Evolutionary conservation across 139 green algal species (phyloP).

Genomic region (Tetradesmus lagerheimii): DNA sequence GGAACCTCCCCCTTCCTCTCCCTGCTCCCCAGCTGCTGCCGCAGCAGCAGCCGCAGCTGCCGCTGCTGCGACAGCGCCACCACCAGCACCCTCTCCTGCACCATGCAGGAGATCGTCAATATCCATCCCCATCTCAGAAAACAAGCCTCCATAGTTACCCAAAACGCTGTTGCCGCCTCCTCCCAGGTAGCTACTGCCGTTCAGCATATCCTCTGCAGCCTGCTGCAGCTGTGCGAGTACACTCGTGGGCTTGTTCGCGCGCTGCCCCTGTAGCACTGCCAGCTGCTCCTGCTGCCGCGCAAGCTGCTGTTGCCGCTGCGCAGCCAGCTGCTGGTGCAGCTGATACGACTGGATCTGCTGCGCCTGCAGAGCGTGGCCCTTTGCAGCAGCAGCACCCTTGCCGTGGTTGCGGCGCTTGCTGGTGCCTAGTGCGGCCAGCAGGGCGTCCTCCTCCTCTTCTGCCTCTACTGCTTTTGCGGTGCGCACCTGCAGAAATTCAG

Average conservation of each 20-base stretch:
- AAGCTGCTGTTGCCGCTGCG: slow-evolving; percentile 6
- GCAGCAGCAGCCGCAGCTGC: slow-evolving; percentile 1
- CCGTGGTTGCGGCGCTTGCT: neutral
- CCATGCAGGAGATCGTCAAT: slow-evolving; percentile 14
- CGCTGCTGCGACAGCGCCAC: neutral
- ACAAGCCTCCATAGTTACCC: slow-evolving; percentile 19
- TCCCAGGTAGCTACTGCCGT: slow-evolving; percentile 34
- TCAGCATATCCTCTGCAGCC: slow-evolving; percentile 38
- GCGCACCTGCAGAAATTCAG: neutral
- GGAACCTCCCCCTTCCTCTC: neutral
- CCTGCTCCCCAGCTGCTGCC: neutral
- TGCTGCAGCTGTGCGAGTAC: slow-evolving; percentile 38
- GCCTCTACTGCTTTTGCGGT: slow-evolving; percentile 29
- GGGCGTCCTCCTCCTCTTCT: slow-evolving; percentile 2
- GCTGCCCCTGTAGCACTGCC: neutral
- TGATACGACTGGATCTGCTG: neutral
- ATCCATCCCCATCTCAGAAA: slow-evolving; percentile 8
- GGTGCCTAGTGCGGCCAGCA: neutral
- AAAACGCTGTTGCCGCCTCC: neutral
- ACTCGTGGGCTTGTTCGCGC: neutral
- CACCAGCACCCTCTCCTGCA: neutral
- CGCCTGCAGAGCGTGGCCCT: neutral
- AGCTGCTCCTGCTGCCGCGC: slow-evolving; percentile 15
- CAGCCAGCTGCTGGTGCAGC: slow-evolving; percentile 5
- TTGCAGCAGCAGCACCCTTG: neutral